Conservation (phyloP, 257 asterid species). For the Scutellaria baicalensis region DNA sequence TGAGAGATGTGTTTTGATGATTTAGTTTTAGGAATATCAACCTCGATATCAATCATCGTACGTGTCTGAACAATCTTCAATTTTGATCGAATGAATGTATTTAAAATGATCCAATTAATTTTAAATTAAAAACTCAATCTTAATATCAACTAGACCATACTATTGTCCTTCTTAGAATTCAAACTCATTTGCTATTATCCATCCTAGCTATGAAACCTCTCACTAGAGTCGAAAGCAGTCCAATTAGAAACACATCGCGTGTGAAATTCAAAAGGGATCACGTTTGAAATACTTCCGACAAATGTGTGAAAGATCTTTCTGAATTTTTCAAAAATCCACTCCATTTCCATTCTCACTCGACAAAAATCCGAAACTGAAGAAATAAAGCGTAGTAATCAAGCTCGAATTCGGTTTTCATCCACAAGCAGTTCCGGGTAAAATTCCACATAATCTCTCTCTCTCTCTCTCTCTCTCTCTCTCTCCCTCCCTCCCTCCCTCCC, state of each 20-base stretch:
- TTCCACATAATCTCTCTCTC: neutral
- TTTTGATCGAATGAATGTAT: no score
- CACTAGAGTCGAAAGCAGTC: no score
- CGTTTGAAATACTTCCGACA: conserved; percentile 4
- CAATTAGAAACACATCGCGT: neutral
- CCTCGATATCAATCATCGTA: no score
- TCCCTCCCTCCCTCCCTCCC: neutral
- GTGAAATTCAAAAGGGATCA: neutral
- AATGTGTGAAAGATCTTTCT: neutral
- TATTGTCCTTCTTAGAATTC: no score
- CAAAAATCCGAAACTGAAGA: neutral
- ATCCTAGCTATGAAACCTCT: no score
- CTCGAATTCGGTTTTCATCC: neutral
- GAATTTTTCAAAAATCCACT: neutral
- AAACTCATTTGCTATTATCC: no score
- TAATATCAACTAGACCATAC: no score
- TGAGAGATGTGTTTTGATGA: no score
- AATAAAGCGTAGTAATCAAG: neutral
- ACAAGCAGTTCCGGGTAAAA: neutral
- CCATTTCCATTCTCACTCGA: neutral
- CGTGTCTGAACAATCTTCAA: no score
- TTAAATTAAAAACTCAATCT: no score
- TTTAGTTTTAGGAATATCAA: no score
- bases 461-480: neutral
- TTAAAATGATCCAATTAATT: no score